Evolutionary conservation across 768 basidiomycete species (phyloP).

Genomic region (Mycena alexandri): DNA sequence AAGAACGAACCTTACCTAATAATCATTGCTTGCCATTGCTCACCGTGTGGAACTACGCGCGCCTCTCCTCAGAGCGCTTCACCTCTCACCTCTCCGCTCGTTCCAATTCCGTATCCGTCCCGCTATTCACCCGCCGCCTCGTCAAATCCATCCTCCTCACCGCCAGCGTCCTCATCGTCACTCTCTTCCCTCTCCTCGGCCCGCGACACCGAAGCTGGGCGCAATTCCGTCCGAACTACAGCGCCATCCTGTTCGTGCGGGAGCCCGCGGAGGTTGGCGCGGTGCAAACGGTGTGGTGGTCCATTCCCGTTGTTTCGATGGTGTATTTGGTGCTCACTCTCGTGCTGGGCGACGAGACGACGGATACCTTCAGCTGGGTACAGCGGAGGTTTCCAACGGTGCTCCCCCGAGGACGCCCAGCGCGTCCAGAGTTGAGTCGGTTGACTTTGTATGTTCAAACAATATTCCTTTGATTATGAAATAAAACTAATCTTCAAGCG

Average conservation of each 20-base stretch:
- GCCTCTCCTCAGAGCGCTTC: slow-evolving; percentile 17
- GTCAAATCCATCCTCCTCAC: slow-evolving; percentile 15
- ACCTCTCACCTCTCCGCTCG: slow-evolving; percentile 22
- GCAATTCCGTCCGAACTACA: slow-evolving; percentile 50
- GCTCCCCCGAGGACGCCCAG: neutral
- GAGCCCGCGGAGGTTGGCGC: slow-evolving; percentile 41
- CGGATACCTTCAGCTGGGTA: slow-evolving; percentile 54
- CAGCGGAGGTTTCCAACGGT: slow-evolving; percentile 10
- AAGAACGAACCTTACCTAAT: too few species aligned
- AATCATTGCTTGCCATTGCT: slow-evolving; percentile 6
- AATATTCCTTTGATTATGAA: neutral
- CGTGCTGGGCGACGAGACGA: slow-evolving; percentile 53
- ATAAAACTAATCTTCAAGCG: too few species aligned
- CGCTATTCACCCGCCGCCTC: slow-evolving; percentile 27
- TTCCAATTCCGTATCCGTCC: slow-evolving; percentile 9
- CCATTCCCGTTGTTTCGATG: slow-evolving; percentile 53
- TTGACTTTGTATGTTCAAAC: slow-evolving; percentile 24
- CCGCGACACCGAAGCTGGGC: slow-evolving; percentile 46
- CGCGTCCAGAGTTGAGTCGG: slow-evolving; percentile 21
- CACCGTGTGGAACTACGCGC: slow-evolving; percentile 9
- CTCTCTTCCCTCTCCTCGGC: slow-evolving; percentile 45
- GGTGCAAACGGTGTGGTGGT: slow-evolving; percentile 56
- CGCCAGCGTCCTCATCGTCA: slow-evolving; percentile 1
- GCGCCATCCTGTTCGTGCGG: slow-evolving; percentile 50
- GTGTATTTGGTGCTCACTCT: slow-evolving; percentile 53